Evolutionary conservation across 306 rosid genomes (phyloP).

Genomic region (Cercis canadensis): DNA sequence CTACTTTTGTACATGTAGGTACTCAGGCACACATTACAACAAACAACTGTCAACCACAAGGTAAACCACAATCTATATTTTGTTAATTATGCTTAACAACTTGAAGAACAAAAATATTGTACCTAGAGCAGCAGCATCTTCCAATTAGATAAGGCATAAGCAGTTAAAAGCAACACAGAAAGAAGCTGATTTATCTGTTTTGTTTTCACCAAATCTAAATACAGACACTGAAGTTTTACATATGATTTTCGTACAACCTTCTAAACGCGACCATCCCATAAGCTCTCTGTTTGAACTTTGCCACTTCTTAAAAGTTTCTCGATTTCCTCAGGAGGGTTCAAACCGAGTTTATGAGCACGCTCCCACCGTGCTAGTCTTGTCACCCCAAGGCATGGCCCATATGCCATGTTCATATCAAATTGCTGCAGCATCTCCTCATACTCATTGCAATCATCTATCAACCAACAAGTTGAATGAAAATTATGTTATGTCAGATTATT

Average conservation of each 20-base stretch:
- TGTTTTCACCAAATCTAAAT: too few species aligned
- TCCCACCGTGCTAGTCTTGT: constrained; percentile 77
- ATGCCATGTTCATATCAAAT: constrained; percentile 81
- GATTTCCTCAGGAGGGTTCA: constrained; percentile 71
- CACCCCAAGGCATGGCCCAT: constrained; percentile 86
- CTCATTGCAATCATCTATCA: constrained; percentile 61
- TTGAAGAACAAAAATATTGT: too few species aligned
- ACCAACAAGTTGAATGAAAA: not conserved
- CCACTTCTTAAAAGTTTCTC: constrained; percentile 50
- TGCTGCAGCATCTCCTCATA: constrained; percentile 65
- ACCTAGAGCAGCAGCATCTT: too few species aligned
- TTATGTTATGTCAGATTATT: not conserved
- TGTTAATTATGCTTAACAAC: too few species aligned
- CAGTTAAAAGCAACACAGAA: too few species aligned
- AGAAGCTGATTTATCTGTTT: too few species aligned
- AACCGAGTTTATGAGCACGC: constrained; percentile 70
- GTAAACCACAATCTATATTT: too few species aligned
- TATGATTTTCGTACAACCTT: not conserved
- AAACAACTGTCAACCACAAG: too few species aligned
- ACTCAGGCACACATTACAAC: too few species aligned
- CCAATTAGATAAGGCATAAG: too few species aligned
- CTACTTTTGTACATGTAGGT: too few species aligned
- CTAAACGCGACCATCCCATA: constrained; percentile 70
- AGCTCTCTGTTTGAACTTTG: constrained; percentile 46
- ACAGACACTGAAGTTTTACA: too few species aligned